phyloP scores from a whole-genome alignment of 2,329 filamentous ascomycete genomes.

The Fusarium euwallaceae region DNA sequence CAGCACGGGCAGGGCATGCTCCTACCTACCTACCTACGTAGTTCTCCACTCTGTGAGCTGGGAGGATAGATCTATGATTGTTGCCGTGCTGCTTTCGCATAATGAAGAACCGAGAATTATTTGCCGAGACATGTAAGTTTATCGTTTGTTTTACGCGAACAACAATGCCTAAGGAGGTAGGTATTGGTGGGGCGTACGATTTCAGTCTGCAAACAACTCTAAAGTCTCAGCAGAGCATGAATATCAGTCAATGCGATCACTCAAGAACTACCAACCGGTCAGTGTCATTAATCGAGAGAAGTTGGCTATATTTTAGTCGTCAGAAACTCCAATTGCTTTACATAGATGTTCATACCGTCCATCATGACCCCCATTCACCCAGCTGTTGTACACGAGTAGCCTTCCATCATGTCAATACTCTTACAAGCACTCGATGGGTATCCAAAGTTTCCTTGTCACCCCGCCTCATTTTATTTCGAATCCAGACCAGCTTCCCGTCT shows the following conservation, averaged over 20 bases:
- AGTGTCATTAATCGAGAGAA: slow-evolving; percentile 12
- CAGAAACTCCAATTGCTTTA: slow-evolving; percentile 35
- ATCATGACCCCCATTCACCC: slow-evolving; percentile 14
- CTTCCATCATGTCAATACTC: slow-evolving; percentile 36
- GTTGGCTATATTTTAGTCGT: slow-evolving; percentile 10
- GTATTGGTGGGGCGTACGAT: background rate
- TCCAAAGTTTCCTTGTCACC: background rate
- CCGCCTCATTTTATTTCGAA: slow-evolving; percentile 45
- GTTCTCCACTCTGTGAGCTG: slow-evolving; percentile 10
- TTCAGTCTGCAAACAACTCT: background rate
- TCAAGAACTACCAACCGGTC: background rate
- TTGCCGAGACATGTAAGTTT: background rate
- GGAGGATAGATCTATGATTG: background rate
- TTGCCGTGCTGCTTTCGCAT: background rate
- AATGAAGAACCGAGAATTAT: background rate
- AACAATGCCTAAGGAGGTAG: background rate
- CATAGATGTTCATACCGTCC: slow-evolving; percentile 1
- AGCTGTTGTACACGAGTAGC: slow-evolving; percentile 39
- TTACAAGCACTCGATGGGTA: slow-evolving; percentile 35
- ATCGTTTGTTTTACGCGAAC: background rate
- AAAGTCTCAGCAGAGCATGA: background rate
- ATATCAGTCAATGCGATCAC: background rate
- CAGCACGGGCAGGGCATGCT: slow-evolving; percentile 10
- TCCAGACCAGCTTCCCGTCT: slow-evolving; percentile 61
- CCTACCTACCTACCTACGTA: background rate